Conservation (phyloP, 148 eudicot species). For the Tetragonia tetragonoides region DNA sequence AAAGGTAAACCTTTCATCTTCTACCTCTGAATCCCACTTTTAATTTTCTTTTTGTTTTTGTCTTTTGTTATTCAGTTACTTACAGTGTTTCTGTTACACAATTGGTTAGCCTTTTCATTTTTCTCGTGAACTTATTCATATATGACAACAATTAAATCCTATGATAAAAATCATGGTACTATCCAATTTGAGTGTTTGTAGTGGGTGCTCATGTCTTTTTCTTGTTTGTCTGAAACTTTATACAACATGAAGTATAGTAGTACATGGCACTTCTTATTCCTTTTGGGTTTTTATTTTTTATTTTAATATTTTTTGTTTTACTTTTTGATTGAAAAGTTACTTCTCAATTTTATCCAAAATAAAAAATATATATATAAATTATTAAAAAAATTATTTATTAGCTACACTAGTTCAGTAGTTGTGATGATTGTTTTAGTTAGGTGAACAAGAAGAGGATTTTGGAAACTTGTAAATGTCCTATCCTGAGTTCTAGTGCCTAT, state of each 20-base stretch:
- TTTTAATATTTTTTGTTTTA: too few relatives aligned
- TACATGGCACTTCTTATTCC: too few relatives aligned
- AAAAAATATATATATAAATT: too few relatives aligned
- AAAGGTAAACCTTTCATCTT: conserved; percentile 24
- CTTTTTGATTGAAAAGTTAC: too few relatives aligned
- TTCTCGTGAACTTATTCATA: neutral
- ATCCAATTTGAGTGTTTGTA: neutral
- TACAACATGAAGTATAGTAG: too few relatives aligned
- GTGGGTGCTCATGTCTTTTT: neutral
- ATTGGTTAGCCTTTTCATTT: neutral
- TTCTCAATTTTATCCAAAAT: too few relatives aligned
- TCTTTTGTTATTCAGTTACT: neutral
- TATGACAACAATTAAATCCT: neutral
- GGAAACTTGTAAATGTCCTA: neutral
- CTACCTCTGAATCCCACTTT: neutral
- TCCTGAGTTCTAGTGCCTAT: neutral
- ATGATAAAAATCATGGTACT: neutral
- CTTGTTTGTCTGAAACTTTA: neutral
- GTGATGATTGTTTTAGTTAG: too few relatives aligned
- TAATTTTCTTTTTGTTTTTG: neutral
- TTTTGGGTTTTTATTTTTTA: too few relatives aligned
- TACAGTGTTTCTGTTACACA: neutral
- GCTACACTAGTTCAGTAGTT: too few relatives aligned
- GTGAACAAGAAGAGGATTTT: neutral
- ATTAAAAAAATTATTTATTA: too few relatives aligned